A percentile compares a stretch with the other conserved stretches of the same genome.
Evolutionary conservation across 1,284 basidiomycete genomes (phyloP).

Genomic region (Lentinus polychrous): DNA sequence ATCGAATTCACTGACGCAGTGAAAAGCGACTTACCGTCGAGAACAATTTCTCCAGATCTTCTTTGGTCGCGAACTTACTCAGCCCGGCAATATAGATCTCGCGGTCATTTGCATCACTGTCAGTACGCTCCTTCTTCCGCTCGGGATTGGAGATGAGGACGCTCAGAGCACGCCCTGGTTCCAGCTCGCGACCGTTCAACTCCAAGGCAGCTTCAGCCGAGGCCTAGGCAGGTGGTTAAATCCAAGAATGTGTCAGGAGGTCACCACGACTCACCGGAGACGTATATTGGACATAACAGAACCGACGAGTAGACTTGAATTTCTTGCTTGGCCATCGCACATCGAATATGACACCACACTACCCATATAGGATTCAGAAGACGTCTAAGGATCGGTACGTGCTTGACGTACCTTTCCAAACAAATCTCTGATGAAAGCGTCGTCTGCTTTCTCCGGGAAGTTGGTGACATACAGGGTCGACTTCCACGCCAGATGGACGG

Average conservation of each 20-base stretch:
- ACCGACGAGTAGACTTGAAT: conserved; percentile 84
- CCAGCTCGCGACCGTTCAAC: conserved; percentile 71
- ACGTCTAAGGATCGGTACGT: neutral
- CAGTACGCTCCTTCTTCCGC: conserved; percentile 81
- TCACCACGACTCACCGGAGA: conserved; percentile 58
- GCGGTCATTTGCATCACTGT: conserved; percentile 74
- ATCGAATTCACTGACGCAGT: neutral
- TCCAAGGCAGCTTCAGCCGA: conserved; percentile 75
- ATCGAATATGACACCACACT: conserved; percentile 90
- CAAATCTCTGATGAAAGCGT: conserved; percentile 65
- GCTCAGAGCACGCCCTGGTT: conserved; percentile 58
- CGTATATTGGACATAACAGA: conserved; percentile 92
- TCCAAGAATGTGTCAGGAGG: neutral
- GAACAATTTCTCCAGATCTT: conserved; percentile 74
- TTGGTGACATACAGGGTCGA: conserved; percentile 97
- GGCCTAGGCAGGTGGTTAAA: conserved; percentile 31
- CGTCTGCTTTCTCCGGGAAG: conserved; percentile 85
- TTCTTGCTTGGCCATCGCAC: conserved; percentile 98
- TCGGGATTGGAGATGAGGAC: conserved; percentile 91
- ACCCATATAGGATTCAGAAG: conserved; percentile 6
- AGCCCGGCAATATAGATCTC: conserved; percentile 86
- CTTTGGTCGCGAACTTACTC: conserved; percentile 65
- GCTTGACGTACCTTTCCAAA: conserved; percentile 61
- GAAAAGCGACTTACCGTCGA: conserved; percentile 41
- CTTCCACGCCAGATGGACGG: conserved; percentile 86